Evolutionary conservation across 106 monocot genomes (phyloP).

Genomic region (Dendrobium chrysotoxum): DNA sequence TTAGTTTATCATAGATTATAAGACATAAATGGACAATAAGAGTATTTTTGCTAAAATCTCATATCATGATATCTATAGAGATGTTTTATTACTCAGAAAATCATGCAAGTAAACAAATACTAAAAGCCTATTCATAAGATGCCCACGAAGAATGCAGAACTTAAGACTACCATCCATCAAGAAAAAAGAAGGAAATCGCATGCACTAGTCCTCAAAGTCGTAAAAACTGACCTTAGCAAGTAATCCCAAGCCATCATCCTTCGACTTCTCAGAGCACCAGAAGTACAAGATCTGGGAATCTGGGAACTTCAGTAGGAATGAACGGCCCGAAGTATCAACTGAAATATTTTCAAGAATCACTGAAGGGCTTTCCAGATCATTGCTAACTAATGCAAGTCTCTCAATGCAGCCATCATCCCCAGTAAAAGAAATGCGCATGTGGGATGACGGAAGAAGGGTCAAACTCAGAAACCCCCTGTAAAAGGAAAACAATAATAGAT

Average conservation of each 20-base stretch:
- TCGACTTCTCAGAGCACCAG: constrained; percentile 94
- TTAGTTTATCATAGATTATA: too few species aligned
- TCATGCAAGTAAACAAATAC: not conserved
- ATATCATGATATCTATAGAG: not conserved
- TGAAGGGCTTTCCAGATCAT: constrained; percentile 24
- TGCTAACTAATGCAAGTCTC: constrained; percentile 40
- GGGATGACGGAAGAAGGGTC: constrained; percentile 68
- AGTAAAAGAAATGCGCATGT: constrained; percentile 58
- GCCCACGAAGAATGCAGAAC: not conserved
- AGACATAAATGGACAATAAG: not conserved
- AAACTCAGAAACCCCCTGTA: constrained; percentile 77
- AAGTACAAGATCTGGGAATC: constrained; percentile 42
- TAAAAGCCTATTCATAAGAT: not conserved
- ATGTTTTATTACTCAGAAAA: not conserved
- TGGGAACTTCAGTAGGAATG: constrained; percentile 54
- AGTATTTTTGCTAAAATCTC: not conserved
- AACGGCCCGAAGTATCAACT: constrained; percentile 70
- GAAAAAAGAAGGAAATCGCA: not conserved
- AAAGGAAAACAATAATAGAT: constrained; percentile 6
- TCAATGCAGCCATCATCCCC: constrained; percentile 73
- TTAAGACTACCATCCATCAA: not conserved
- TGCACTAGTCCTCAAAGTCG: not conserved
- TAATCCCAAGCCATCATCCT: constrained; percentile 42
- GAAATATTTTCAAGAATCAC: constrained; percentile 66
- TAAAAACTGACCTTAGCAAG: constrained; percentile 49